phyloP scores from a whole-genome alignment of 2,329 filamentous ascomycete genomes.

The Fusarium floridanum region DNA sequence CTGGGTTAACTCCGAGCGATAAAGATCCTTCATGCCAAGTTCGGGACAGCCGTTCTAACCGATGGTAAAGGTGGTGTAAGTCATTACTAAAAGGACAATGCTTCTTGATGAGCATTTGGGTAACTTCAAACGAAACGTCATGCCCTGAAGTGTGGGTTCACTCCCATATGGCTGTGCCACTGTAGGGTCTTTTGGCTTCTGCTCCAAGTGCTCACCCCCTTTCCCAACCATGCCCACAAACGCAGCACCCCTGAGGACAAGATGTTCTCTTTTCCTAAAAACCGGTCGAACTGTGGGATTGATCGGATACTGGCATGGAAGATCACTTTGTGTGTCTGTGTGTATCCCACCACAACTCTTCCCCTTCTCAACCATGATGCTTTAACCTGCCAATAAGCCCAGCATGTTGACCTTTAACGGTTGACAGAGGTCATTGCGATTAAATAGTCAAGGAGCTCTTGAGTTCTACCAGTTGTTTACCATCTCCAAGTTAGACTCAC shows the following conservation, averaged over 20 bases:
- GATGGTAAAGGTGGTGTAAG: not conserved
- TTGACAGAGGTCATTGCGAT: fast-evolving
- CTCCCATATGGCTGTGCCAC: not conserved
- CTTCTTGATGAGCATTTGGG: not conserved
- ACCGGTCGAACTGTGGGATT: not conserved
- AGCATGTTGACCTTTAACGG: not conserved
- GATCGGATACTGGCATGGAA: not conserved
- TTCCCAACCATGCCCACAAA: not conserved
- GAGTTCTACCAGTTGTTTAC: too few relatives aligned
- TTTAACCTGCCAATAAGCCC: not conserved
- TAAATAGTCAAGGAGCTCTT: not conserved
- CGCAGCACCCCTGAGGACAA: not conserved
- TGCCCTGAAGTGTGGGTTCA: not conserved
- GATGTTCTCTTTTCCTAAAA: not conserved
- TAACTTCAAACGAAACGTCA: too few relatives aligned
- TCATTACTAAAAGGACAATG: not conserved
- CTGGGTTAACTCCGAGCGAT: too few relatives aligned
- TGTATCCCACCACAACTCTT: not conserved
- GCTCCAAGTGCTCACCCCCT: not conserved
- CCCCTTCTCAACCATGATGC: not conserved
- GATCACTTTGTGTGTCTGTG: not conserved
- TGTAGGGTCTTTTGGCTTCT: not conserved
- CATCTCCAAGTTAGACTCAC: not conserved
- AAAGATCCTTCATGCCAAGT: not conserved
- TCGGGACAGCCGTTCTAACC: not conserved